Evolutionary conservation across 1,139 yeast species (phyloP), one percentile per base, ranked within the genome.

Genomic region (Pichia inconspicua): DNA sequence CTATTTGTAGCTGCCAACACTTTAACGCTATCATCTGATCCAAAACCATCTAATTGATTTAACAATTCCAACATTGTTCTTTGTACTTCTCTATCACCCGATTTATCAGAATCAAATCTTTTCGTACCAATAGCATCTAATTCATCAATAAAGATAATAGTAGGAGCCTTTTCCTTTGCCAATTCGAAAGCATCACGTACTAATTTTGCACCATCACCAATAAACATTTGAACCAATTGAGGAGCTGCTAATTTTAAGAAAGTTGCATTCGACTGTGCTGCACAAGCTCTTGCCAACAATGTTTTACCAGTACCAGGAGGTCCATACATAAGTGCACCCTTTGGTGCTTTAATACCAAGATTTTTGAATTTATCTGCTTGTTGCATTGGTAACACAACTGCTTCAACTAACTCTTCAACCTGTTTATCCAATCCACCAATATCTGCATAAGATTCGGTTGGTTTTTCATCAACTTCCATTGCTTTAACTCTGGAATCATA

Each of bases 251-350:
- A 75, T 64, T 92, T 92, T 63, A 92, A 74, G 66, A 92, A 92
- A 0, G 98, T 92, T n/a, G 98, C 98, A 53, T 94, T 95, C 0
- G 96, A 86, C 67, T 92, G 97, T 6, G 98, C 98, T 14, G 99
- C 99, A 78, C 98, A 92, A 2, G 98, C 98, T 66, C 98, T 80
- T 6, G 99, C 99, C 57, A 92, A 75, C 55, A 92, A 74, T 1
- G 98, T 92, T 69, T 92, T 92, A 67, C 99, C 99, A 1, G 99
- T 92, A 63, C 99, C 99, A 45, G 99, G 99, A 17, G 99, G 98
- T 10, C 99, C 99, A 66, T 92, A 92, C 98, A 92, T 92, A 52
- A 92, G 74, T 0, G 97, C 98, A 59, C 98, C 98, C 68, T 92
- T 92, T 52, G 98, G 98, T 6, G 98, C 95, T 66, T 87, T 90